Base-by-base conservation (phyloP, 768 basidiomycete species). In the Hirschioporus abietinus region DNA sequence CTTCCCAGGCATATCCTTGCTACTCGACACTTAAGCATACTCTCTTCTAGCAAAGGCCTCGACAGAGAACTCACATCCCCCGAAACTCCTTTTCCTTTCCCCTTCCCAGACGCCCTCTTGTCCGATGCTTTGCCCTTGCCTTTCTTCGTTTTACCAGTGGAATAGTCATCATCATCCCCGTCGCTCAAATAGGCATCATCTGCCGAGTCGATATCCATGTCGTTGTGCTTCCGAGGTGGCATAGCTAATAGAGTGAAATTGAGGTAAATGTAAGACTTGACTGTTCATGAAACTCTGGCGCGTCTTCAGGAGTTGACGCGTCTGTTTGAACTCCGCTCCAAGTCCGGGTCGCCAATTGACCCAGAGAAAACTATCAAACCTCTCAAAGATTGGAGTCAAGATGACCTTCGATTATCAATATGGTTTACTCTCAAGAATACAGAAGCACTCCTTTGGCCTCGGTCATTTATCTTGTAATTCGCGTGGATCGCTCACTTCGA, bases 1-100 rank as follows among this genome's bases (percentile, higher is more conserved):
- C 96, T 74, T 99, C 96, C 96, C 96, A 99, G 34, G 95, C 92
- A 71, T 96, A 96, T 4, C 88, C 84, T 86, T 90, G 88, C 89
- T 91, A 73, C 35, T 66, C 34, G 58, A 42, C 25, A 63, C 35
- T 57, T 64, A 64, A 27, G 36, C 63, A 3, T 2, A 30, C 65
- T 64, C 64, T 69, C 66, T 58, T 35, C 69, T n/a, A 57, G 58
- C 66, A 68, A 52, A 36, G 65, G 64, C 61, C 64, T 27, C 42
- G 59, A 66, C 20, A 60, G 36, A 34, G 24, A 66, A 64, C 63
- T 65, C 79, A 65, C 58, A 80, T 81, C 71, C 88, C 86, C 70
- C 85, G 87, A 1, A 80, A 78, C 70, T 86, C 42, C 42, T 52
- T 52, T 86, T 35, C 75, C 78, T 72, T 86, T 86, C 0, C 78